Conservation (phyloP, 306 rosid species). For the Urtica urens region DNA sequence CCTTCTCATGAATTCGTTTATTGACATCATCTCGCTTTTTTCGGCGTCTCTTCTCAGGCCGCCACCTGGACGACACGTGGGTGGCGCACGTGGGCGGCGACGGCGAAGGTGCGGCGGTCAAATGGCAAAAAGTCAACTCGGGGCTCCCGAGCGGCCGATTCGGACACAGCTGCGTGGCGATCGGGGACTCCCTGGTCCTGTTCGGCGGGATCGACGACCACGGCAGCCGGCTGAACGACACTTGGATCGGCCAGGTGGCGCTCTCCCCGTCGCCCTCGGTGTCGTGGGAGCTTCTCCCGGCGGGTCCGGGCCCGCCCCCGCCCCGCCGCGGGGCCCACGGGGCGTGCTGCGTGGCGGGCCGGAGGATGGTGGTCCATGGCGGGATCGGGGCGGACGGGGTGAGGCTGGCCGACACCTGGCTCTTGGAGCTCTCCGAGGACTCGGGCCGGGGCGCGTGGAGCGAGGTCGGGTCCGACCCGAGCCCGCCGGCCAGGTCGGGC, state of each 20-base stretch:
- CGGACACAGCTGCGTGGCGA: constrained; percentile 66
- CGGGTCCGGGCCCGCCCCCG: constrained; percentile 46
- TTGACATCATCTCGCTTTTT: constrained; percentile 8
- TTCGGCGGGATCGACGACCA: constrained; percentile 87
- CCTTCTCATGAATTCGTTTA: too few relatives aligned
- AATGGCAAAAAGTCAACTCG: constrained; percentile 66
- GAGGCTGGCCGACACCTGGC: constrained; percentile 79
- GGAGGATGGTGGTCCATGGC: constrained; percentile 76
- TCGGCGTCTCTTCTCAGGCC: constrained; percentile 46
- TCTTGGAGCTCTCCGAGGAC: constrained; percentile 60
- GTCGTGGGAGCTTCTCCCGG: constrained; percentile 65
- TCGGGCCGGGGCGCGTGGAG: constrained; percentile 52
- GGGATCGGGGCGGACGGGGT: constrained; percentile 65
- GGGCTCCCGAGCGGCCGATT: constrained; percentile 91
- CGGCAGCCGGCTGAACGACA: constrained; percentile 83
- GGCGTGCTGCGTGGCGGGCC: constrained; percentile 51
- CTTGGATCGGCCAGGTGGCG: constrained; percentile 71
- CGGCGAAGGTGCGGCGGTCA: constrained; percentile 31
- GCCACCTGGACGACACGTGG: constrained; percentile 94
- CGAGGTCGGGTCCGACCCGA: constrained; percentile 43
- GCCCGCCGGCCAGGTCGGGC: constrained; percentile 90
- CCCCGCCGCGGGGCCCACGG: constrained; percentile 85
- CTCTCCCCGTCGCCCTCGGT: constrained; percentile 34
- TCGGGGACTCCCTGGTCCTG: constrained; percentile 59
- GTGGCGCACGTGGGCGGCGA: constrained; percentile 57